Evolutionary conservation across 306 rosid species (phyloP).

Genomic region (Lotus japonicus): DNA sequence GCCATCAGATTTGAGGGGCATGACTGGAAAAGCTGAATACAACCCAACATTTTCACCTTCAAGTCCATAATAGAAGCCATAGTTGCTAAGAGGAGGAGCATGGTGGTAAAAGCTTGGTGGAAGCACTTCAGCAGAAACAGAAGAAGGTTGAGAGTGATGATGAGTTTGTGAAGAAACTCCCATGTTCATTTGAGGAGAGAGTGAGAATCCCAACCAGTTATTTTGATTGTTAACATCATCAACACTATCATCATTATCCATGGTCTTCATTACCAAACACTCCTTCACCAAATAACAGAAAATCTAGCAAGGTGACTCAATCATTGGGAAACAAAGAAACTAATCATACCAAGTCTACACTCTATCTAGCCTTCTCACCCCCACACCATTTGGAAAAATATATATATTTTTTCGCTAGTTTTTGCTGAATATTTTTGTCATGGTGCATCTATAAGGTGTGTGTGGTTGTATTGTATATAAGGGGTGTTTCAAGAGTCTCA

Average conservation of each 20-base stretch:
- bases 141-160: conserved; percentile 19
- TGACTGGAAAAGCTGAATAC: conserved; percentile 49
- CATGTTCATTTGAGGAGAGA: conserved; percentile 58
- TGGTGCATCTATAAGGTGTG: not conserved
- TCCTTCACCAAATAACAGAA: conserved; percentile 16
- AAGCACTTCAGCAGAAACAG: conserved; percentile 30
- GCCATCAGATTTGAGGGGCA: conserved; percentile 86
- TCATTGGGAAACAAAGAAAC: conserved; percentile 38
- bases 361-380: not conserved
- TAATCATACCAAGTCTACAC: conserved; percentile 27
- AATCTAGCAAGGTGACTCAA: conserved; percentile 37
- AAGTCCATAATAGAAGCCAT: conserved; percentile 52
- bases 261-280: conserved; percentile 40
- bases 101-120: conserved; percentile 39
- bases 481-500: conserved; percentile 14
- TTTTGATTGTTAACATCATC: conserved; percentile 27
- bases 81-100: conserved; percentile 40
- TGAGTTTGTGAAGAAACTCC: conserved; percentile 30
- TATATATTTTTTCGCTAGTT: not conserved
- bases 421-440: conserved; percentile 19
- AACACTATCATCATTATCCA: conserved; percentile 48
- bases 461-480: conserved; percentile 18
- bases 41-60: conserved; percentile 48
- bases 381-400: conserved; percentile 20
- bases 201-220: conserved; percentile 71